Evolutionary conservation across 305 asterid species (phyloP), one percentile per base, ranked within the genome.

Genomic region (Fraxinus ornus): DNA sequence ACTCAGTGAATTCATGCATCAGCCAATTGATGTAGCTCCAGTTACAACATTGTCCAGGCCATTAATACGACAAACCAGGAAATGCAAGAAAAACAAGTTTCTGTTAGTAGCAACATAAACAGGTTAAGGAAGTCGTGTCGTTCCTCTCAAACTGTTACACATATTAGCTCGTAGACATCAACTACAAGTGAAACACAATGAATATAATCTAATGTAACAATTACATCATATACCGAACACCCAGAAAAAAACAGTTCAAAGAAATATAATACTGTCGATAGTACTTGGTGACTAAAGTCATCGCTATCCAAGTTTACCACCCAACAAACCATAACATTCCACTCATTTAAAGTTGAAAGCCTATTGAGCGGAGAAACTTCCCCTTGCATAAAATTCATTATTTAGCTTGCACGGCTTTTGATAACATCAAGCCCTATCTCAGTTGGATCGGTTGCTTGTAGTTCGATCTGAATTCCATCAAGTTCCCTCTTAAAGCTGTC

Each of bases 401-500:
- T 35, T 89, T 84, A 86, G 78, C 79, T 57, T 39, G 85, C 91
- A n/a, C 89, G 91, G 33, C 90, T 88, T 86, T 86, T 87, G 1
- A 89, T 84, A 70, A 89, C 92, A 73, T 89, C 91, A 17, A 89
- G 92, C 10, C 72, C 88, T 91, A 89, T 86, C 81, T 89, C 92
- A 21, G 91, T 88, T 39, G 92, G 92, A 77, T 89, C 92, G 17
- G 91, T 89, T 66, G 92, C 92, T 80, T 89, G 92, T 41, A 89
- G 66, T 83, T 89, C 89, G 5, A 89, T 89, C 77, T 89, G 92
- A 75, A 86, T 86, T 37, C 92, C 90, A 55, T 89, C 90, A 13
- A 89, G 79, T 83, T 89, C 89, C 86, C 88, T 87, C 90, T 88
- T 89, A 78, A 87, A 87, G 73, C 90, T 85, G 81, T 90, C 91